Base-by-base conservation (phyloP, 163 green algal genomes). In the Coccomyxa subellipsoidea region DNA sequence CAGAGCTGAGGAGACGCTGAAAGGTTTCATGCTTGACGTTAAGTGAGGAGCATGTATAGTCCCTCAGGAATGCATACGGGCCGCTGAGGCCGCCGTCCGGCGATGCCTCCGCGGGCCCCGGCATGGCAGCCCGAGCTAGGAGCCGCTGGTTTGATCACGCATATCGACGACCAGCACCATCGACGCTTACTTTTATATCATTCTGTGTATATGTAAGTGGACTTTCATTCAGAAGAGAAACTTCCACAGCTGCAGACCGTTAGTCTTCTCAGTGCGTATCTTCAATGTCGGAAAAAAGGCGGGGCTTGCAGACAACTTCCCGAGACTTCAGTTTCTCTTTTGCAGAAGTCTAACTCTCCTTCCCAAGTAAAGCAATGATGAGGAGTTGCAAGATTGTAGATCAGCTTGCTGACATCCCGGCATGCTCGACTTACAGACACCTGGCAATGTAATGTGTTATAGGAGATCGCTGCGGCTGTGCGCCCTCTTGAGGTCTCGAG, bases 21-120 rank as follows among this genome's bases (percentile, higher is more conserved):
- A 90, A 94, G 6, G 83, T 71, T 9, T 93, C 85, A 25, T 93
- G 86, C 18, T 84, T 83, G 31, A 94, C 85, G 59, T 92, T 92
- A 18, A 95, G 83, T 25, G 85, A 92, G 1, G 88, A 92, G 54
- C 87, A 90, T 3, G 92, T 87, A 37, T 89, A 82, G 47, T 92
- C 84, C 38, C 86, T 82, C 10, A 95, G 80, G 84, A 91, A 94
- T 38, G 91, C 40, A 84, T 88, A 40, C 90, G 88, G 18, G 77
- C 82, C 54, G 93, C 90, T 38, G 72, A 36, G 59, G 27, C 59
- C 59, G 15, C 27, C 59, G 59, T 34, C 29, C 59, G 59, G 59
- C 59, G 59, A 72, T 72, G 59, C 59, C 27, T 34, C 59, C 27
- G 59, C 59, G 9, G 25, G 27, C 59, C 27, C 59, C 15, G 59